Evolutionary conservation across 257 asterid species (phyloP).

Genomic region (Orobanche coerulescens): DNA sequence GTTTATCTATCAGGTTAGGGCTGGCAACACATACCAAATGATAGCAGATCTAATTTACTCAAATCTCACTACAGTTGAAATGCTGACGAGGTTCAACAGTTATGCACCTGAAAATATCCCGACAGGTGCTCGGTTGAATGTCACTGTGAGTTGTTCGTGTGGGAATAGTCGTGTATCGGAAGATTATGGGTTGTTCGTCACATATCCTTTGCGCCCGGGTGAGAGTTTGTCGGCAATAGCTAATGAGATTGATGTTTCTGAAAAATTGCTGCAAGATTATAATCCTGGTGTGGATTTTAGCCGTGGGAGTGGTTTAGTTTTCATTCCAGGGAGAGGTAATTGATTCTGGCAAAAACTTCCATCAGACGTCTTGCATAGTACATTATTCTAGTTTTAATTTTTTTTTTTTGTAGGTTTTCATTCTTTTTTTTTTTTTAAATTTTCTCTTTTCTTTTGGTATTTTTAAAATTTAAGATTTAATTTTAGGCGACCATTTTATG

Average conservation of each 20-base stretch:
- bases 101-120: conserved; percentile 29
- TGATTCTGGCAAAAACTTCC: too few species aligned
- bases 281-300: conserved; percentile 53
- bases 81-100: conserved; percentile 47
- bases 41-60: conserved; percentile 34
- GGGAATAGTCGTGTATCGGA: conserved; percentile 47
- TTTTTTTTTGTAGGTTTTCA: too few species aligned
- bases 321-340: conserved; percentile 56
- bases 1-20: conserved; percentile 31
- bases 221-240: conserved; percentile 32
- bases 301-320: conserved; percentile 52
- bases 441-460: too few species aligned
- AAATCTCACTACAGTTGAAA: conserved; percentile 49
- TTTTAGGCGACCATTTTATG: too few species aligned
- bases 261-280: conserved; percentile 41
- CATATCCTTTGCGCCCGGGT: conserved; percentile 53
- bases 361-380: too few species aligned
- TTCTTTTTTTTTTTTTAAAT: too few species aligned
- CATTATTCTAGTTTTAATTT: too few species aligned
- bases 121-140: conserved; percentile 25
- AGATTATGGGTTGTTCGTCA: conserved; percentile 50
- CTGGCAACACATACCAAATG: conserved; percentile 26
- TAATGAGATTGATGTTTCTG: conserved; percentile 30
- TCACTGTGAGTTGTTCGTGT: conserved; percentile 54
- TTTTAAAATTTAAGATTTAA: too few species aligned